Evolutionary conservation across 345 rosid genomes (phyloP).

Genomic region (Acer yangbiense): DNA sequence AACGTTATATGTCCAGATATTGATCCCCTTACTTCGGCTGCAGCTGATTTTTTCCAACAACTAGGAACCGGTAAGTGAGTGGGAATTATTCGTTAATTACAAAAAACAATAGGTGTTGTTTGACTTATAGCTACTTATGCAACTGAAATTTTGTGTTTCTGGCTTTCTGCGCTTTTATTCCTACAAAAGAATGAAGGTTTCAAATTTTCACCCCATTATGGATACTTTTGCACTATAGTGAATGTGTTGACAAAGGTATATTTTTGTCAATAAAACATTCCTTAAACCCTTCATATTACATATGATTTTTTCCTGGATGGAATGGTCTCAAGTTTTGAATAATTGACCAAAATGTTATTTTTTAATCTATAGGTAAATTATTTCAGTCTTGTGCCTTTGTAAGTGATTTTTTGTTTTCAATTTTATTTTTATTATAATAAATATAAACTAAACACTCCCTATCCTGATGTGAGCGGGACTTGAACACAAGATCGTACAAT

Average conservation of each 20-base stretch:
- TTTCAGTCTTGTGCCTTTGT: not conserved
- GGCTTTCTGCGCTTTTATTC: not conserved
- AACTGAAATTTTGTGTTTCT: not conserved
- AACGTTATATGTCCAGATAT: slow-evolving; percentile 93
- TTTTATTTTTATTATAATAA: no score
- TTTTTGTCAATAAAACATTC: not conserved
- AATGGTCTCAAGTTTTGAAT: not conserved
- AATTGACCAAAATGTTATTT: not conserved
- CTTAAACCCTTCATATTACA: not conserved
- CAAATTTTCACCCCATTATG: not conserved
- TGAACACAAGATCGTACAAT: not conserved
- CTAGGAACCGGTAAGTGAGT: slow-evolving; percentile 84
- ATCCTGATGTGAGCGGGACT: not conserved
- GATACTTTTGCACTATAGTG: not conserved
- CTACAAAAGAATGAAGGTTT: not conserved
- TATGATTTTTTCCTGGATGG: not conserved
- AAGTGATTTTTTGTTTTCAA: not conserved
- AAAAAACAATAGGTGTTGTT: not conserved
- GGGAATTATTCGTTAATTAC: not conserved
- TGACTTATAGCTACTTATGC: not conserved
- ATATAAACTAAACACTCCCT: not conserved
- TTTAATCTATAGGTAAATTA: not conserved
- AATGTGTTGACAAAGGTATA: not conserved
- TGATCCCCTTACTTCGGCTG: slow-evolving; percentile 89
- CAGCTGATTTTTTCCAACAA: slow-evolving; percentile 95